phyloP scores from a whole-genome alignment of 768 basidiomycete species.

The Kwoniella heveanensis region DNA sequence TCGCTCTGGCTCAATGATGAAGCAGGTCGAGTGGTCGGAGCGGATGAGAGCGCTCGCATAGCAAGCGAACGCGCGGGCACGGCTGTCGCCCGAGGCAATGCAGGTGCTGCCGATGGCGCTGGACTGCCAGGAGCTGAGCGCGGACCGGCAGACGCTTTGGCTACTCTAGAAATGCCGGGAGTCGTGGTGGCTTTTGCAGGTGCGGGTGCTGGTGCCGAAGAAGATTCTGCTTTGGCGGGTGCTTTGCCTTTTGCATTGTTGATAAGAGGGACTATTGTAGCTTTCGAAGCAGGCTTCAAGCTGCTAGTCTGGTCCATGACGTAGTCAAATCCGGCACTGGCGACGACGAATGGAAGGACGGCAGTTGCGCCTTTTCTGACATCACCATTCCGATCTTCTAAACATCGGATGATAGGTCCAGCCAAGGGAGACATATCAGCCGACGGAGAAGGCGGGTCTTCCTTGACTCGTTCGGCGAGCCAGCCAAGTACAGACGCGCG shows the following conservation, averaged over 20 bases:
- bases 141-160: conserved; percentile 17
- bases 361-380: conserved; percentile 88
- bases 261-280: conserved; percentile 80
- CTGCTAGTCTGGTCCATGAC: conserved; percentile 82
- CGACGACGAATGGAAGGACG: conserved; percentile 73
- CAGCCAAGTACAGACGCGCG: conserved; percentile 61
- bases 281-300: conserved; percentile 86
- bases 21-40: conserved; percentile 48
- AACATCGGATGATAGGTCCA: conserved; percentile 67
- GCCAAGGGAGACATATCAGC: conserved; percentile 72
- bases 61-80: conserved; percentile 42
- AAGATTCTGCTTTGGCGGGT: conserved; percentile 58
- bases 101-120: conserved; percentile 46
- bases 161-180: conserved; percentile 26
- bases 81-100: conserved; percentile 19
- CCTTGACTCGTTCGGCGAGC: conserved; percentile 44
- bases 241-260: conserved; percentile 66
- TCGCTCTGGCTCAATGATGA: conserved; percentile 52
- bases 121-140: conserved; percentile 38
- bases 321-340: conserved; percentile 74
- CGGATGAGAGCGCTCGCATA: conserved; percentile 47
- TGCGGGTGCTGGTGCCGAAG: conserved; percentile 51
- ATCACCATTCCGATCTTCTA: conserved; percentile 89
- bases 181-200: conserved; percentile 25
- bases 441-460: conserved; percentile 61